Evolutionary conservation across 2,329 filamentous ascomycete species (phyloP).

Genomic region (Coccinonectria pachysandricola): DNA sequence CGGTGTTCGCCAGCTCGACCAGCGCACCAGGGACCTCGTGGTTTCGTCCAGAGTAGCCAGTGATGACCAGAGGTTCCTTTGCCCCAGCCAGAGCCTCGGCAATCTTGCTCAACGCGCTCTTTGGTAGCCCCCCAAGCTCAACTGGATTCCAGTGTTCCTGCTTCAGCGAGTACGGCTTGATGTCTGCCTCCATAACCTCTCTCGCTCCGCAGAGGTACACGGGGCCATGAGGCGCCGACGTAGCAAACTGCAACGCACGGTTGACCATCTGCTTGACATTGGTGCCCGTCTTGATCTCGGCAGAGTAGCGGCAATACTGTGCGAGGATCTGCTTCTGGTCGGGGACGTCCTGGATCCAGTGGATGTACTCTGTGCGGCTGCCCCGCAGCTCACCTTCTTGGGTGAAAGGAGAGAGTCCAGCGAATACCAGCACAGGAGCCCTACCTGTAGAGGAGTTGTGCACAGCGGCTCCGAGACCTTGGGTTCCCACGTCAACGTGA

Average conservation of each 20-base stretch:
- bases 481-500: slow-evolving; percentile 74
- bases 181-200: slow-evolving; percentile 79
- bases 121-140: slow-evolving; percentile 49
- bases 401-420: slow-evolving; percentile 66
- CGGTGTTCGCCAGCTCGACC: slow-evolving; percentile 54
- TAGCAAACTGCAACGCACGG: slow-evolving; percentile 73
- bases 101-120: slow-evolving; percentile 45
- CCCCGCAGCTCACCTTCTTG: slow-evolving; percentile 68
- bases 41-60: slow-evolving; percentile 62
- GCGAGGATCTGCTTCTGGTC: slow-evolving; percentile 71
- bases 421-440: slow-evolving; percentile 67
- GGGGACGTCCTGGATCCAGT: slow-evolving; percentile 78
- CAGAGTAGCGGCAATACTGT: slow-evolving; percentile 78
- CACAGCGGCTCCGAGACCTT: slow-evolving; percentile 65
- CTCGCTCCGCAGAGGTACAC: slow-evolving; percentile 70
- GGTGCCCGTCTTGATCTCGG: slow-evolving; percentile 71
- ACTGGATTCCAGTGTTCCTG: slow-evolving; percentile 63
- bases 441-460: slow-evolving; percentile 70
- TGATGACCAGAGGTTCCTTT: slow-evolving; percentile 57
- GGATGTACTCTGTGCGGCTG: slow-evolving; percentile 72
- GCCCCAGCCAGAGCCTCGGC: slow-evolving; percentile 53
- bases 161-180: slow-evolving; percentile 59
- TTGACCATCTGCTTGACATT: slow-evolving; percentile 89
- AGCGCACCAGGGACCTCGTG: slow-evolving; percentile 50
- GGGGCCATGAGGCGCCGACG: slow-evolving; percentile 64